These are phyloP conservation scores for Lactarius hengduanensis DNA, from an alignment of 768 basidiomycete species.

Conservation along the genomic window DNA sequence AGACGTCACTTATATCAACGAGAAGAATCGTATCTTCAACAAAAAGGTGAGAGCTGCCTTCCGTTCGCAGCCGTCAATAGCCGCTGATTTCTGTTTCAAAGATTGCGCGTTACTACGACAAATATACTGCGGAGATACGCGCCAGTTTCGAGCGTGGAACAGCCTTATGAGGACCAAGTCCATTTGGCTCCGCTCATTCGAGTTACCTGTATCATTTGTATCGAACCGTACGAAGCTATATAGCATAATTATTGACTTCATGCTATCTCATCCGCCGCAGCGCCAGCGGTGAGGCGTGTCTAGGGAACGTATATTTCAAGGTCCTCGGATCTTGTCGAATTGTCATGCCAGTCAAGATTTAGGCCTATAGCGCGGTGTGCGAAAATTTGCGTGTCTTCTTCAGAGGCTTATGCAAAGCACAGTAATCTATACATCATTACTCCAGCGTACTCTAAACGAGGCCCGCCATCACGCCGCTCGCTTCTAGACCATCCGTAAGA, in stretches of 20 bases:
- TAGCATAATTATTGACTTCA: not conserved
- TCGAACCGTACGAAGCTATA: constrained; percentile 1
- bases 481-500: not conserved
- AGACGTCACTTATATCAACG: constrained; percentile 99
- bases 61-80: not conserved
- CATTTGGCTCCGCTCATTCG: not conserved
- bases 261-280: not conserved
- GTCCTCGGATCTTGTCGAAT: not conserved
- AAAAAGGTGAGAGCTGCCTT: constrained; percentile 64
- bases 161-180: constrained; percentile 55
- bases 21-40: constrained; percentile 97
- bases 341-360: not conserved
- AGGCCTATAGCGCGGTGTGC: not conserved
- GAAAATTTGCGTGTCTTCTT: not conserved
- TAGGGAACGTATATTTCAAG: not conserved
- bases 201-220: constrained; percentile 21
- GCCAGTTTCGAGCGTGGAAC: constrained; percentile 98
- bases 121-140: constrained; percentile 93
- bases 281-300: not conserved
- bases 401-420: too few species aligned
- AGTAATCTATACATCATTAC: not conserved
- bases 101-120: constrained; percentile 96
- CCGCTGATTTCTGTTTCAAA: constrained; percentile 40
- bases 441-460: too few species aligned
- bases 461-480: not conserved